A percentile compares a stretch with the other conserved stretches of the same genome.
Evolutionary conservation across 768 basidiomycete species (phyloP).

Genomic region (Boletus pseudopeckii): DNA sequence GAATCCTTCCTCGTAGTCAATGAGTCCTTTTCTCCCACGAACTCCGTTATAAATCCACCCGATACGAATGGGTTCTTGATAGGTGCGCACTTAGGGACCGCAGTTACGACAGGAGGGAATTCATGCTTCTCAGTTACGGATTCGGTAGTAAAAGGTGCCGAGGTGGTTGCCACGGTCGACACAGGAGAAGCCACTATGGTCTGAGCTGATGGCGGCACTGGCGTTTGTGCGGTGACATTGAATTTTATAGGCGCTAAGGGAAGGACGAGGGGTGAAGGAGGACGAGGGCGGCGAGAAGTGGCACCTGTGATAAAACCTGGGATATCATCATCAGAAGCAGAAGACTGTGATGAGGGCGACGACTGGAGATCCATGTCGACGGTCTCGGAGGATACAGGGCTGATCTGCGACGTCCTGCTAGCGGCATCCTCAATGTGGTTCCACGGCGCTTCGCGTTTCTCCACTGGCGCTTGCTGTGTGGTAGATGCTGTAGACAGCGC

Average conservation of each 20-base stretch:
- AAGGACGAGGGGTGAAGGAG: conserved; percentile 25
- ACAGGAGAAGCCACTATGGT: conserved; percentile 18
- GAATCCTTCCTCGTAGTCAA: conserved; percentile 20
- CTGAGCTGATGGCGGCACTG: conserved; percentile 12
- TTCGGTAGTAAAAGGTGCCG: conserved; percentile 9
- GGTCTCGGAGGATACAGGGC: conserved; percentile 33
- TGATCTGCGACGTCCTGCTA: conserved; percentile 28
- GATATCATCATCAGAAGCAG: conserved; percentile 26
- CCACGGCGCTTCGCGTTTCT: conserved; percentile 17
- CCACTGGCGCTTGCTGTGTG: conserved; percentile 16
- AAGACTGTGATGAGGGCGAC: conserved; percentile 29
- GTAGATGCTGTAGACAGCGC: conserved; percentile 10
- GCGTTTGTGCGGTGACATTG: conserved; percentile 8
- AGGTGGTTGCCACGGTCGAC: conserved; percentile 10
- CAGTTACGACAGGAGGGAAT: not conserved
- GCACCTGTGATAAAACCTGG: conserved; percentile 33
- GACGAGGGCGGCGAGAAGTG: conserved; percentile 26
- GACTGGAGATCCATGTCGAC: conserved; percentile 35
- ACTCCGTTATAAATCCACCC: conserved; percentile 47
- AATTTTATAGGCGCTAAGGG: conserved; percentile 12
- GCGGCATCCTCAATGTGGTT: conserved; percentile 23
- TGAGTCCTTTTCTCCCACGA: conserved; percentile 32
- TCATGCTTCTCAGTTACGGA: conserved; percentile 10
- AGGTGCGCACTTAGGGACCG: conserved; percentile 14
- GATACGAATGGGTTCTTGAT: conserved; percentile 48